phyloP scores from a whole-genome alignment of 2,329 filamentous ascomycete species.

The Stemphylium beticola region DNA sequence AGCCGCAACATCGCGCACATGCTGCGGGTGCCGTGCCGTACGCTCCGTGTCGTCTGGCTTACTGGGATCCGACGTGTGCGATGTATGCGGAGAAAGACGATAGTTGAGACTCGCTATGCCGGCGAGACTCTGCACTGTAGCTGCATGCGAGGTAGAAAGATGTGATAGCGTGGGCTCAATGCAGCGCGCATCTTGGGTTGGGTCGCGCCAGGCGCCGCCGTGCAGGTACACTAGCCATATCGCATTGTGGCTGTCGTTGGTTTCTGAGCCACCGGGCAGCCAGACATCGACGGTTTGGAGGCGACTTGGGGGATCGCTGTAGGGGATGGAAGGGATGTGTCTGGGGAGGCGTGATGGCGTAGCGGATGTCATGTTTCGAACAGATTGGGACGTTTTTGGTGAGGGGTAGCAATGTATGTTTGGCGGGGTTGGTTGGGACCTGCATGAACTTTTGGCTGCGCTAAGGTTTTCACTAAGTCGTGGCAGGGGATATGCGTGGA shows the following conservation, averaged over 20 bases:
- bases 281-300: conserved; percentile 54
- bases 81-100: conserved; percentile 62
- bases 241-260: conserved; percentile 11
- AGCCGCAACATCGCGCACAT: conserved; percentile 63
- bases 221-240: conserved; percentile 55
- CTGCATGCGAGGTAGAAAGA: conserved; percentile 33
- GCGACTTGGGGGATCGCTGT: conserved; percentile 30
- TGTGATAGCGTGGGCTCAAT: conserved; percentile 47
- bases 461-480: too few species aligned
- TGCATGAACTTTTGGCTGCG: too few species aligned
- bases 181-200: conserved; percentile 45
- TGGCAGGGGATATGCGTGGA: too few species aligned
- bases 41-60: conserved; percentile 56
- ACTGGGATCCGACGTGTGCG: conserved; percentile 53
- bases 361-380: conserved; percentile 22
- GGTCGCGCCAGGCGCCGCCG: conserved; percentile 59
- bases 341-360: conserved; percentile 11
- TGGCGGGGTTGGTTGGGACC: conserved; percentile 4
- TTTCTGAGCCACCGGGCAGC: conserved; percentile 45
- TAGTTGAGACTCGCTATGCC: conserved; percentile 71
- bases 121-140: conserved; percentile 50
- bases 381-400: too few species aligned
- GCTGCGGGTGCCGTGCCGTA: conserved; percentile 64
- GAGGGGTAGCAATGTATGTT: not conserved
- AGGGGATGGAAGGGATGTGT: conserved; percentile 33